phyloP scores from a whole-genome alignment of 2,329 filamentous ascomycete genomes.

The Neofusicoccum laricinum region DNA sequence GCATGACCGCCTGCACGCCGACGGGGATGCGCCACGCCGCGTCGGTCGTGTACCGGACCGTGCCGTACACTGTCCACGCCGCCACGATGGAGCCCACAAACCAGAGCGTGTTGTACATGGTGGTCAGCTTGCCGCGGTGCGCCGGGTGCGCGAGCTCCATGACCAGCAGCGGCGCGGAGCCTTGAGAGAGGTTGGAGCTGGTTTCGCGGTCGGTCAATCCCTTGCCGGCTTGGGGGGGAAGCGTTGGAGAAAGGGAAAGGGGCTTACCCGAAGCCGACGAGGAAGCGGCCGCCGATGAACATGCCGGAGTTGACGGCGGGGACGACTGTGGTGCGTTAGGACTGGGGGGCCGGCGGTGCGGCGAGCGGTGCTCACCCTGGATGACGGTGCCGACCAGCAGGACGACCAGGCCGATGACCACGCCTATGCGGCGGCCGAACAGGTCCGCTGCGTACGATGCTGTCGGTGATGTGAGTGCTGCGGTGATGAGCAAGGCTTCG shows the following conservation, averaged over 20 bases:
- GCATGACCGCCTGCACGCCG: slow-evolving; percentile 20
- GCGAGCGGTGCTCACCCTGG: slow-evolving; percentile 31
- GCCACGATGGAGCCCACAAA: slow-evolving; percentile 42
- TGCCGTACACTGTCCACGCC: slow-evolving; percentile 25
- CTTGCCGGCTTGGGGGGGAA: slow-evolving; percentile 16
- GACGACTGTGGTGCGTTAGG: slow-evolving; percentile 26
- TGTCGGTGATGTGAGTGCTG: not conserved
- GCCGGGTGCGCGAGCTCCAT: slow-evolving; percentile 63
- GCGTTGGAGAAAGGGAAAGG: slow-evolving; percentile 42
- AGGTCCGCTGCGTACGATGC: slow-evolving; percentile 19
- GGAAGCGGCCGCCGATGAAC: slow-evolving; percentile 60
- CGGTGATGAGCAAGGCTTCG: not conserved
- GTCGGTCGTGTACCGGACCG: slow-evolving; percentile 23
- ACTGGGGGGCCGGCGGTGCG: too few species aligned
- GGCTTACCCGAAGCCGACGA: slow-evolving; percentile 56
- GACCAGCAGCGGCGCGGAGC: slow-evolving; percentile 53
- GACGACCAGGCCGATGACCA: slow-evolving; percentile 54
- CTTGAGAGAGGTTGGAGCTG: slow-evolving; percentile 38
- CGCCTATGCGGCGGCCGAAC: slow-evolving; percentile 45
- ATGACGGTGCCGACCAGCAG: slow-evolving; percentile 53
- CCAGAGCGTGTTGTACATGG: slow-evolving; percentile 54
- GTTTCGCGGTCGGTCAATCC: slow-evolving; percentile 50
- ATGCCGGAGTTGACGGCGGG: slow-evolving; percentile 29
- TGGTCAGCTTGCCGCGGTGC: slow-evolving; percentile 60
- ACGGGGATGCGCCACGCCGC: slow-evolving; percentile 20